These are phyloP conservation scores for Thelonectria blattea DNA, from an alignment of 2,329 filamentous ascomycete genomes.

Conservation along the genomic window DNA sequence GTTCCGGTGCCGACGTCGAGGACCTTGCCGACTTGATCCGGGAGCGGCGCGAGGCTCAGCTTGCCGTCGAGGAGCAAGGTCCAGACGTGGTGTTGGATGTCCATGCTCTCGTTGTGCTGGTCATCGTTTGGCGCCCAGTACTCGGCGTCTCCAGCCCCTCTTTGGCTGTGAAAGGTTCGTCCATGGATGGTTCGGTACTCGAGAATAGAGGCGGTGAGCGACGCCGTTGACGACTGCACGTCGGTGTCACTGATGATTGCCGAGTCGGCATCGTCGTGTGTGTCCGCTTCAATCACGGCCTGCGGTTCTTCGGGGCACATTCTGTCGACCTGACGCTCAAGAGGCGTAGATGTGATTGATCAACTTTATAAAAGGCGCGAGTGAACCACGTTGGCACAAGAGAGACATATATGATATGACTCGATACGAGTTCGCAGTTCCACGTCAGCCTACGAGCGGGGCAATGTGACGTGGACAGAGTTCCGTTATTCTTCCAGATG, in stretches of 20 bases:
- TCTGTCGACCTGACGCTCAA: neutral
- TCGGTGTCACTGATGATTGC: neutral
- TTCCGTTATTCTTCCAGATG: too few species aligned
- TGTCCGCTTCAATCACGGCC: neutral
- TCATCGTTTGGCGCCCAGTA: conserved; percentile 21
- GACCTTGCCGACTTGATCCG: conserved; percentile 6
- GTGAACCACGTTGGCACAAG: too few species aligned
- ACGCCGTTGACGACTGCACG: conserved; percentile 14
- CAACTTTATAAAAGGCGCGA: too few species aligned
- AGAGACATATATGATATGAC: too few species aligned
- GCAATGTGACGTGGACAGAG: too few species aligned
- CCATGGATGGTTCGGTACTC: conserved; percentile 20
- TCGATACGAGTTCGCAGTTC: too few species aligned
- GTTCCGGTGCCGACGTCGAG: conserved; percentile 23
- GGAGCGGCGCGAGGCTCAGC: conserved; percentile 10
- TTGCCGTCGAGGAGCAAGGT: conserved; percentile 10
- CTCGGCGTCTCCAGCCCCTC: conserved; percentile 12
- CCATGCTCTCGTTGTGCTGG: conserved; percentile 16
- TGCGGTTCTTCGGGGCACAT: neutral
- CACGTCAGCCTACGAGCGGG: too few species aligned
- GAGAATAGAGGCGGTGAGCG: conserved; percentile 19
- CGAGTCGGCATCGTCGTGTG: conserved; percentile 10
- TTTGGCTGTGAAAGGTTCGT: conserved; percentile 17
- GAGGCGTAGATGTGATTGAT: too few species aligned
- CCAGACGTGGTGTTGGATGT: conserved; percentile 17